Evolutionary conservation across 257 asterid species (phyloP), one percentile per base, ranked within the genome.

Genomic region (Solanum corneliomulleri): DNA sequence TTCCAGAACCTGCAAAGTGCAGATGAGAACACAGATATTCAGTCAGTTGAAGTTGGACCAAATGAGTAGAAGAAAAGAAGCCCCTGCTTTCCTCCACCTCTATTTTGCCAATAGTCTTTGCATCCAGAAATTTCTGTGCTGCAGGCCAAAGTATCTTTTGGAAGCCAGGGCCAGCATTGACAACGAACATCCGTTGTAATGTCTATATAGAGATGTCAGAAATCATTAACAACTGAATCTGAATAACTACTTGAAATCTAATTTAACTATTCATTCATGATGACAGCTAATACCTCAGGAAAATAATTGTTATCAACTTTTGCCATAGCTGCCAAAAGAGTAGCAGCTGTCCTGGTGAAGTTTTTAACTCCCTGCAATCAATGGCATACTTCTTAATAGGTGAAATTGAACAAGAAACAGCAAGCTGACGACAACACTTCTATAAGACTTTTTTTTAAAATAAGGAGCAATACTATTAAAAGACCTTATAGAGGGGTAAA

Each of bases 61-160:
- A 37, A 74, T 74, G 18, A 74, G 25, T 35, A 9, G 16, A 35
- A 35, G 47, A 84, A 52, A 42, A 41, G 58, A 62, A 13, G 68
- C 37, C 27, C 23, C 52, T 25, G 16, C 52, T 15, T 39, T 64
- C 87, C 86, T 86, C 86, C 88, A 94, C 99, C 91, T 96, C 92
- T 87, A 96, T 92, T 93, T 95, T 96, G 21, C 90, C 91, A 88
- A 94, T 94, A 74, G 98, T 95, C 91, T 93, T 95, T 88, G 96
- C 35, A 92, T 96, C 99, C 83, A 96, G 90, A 87, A 96, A 91
- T 91, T 92, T 96, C 93, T 94, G 96, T 75, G 98, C 98, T 88
- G 98, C 98, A 78, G 99, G 99, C 98, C 99, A 96, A 83, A 96
- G 93, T 89, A 94, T 93, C 91, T 92, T 95, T 90, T 92, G 94